Evolutionary conservation across 768 basidiomycete genomes (phyloP).

Genomic region (Serendipita indica): DNA sequence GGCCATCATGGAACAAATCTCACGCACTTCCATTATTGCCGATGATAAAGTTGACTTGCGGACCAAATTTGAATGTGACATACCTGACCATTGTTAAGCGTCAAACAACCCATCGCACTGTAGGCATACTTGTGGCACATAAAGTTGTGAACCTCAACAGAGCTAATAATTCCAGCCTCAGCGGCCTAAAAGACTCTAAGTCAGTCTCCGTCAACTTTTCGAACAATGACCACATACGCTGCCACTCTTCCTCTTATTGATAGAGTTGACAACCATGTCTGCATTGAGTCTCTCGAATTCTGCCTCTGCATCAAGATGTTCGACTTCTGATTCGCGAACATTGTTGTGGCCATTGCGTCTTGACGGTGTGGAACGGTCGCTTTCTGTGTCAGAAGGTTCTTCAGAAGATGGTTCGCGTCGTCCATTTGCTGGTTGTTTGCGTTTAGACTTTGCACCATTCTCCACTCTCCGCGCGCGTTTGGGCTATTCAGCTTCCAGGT

Average conservation of each 20-base stretch:
- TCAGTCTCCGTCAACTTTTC: background rate
- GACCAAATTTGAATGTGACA: slow-evolving; percentile 71
- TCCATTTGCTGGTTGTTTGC: background rate
- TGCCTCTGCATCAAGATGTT: background rate
- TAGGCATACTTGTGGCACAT: slow-evolving; percentile 71
- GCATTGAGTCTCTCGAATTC: background rate
- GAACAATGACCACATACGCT: background rate
- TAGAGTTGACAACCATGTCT: background rate
- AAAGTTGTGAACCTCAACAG: slow-evolving; percentile 79
- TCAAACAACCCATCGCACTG: background rate
- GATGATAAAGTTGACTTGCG: slow-evolving; percentile 95
- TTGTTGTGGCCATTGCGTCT: slow-evolving; percentile 14
- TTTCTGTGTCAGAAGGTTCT: background rate
- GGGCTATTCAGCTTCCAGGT: background rate
- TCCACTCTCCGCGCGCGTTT: background rate
- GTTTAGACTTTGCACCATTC: background rate
- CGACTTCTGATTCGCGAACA: background rate
- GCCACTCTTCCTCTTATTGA: background rate
- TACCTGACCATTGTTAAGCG: background rate
- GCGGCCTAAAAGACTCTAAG: slow-evolving; percentile 26
- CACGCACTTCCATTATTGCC: slow-evolving; percentile 86
- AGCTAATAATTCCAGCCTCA: slow-evolving; percentile 76
- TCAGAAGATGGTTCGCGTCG: too few relatives aligned
- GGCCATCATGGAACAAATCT: background rate
- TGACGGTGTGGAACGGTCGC: slow-evolving; percentile 25